Conservation (phyloP, 1,284 basidiomycete species). For the Boletus austroedulis region DNA sequence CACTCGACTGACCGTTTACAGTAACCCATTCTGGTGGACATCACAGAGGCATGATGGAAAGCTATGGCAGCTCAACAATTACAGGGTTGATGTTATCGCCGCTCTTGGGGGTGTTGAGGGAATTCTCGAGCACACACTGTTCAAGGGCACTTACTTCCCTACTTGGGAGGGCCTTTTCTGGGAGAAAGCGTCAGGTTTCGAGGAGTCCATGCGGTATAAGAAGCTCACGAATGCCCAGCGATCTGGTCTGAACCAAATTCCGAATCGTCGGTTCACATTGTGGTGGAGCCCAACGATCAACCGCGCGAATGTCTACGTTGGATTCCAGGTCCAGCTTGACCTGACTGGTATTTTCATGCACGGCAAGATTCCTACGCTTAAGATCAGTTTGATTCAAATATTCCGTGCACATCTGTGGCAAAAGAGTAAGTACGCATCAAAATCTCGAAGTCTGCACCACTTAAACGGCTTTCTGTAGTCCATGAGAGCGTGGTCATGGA, state of each 20-base stretch:
- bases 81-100: constrained; percentile 98
- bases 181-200: constrained; percentile 94
- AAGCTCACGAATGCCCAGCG: constrained; percentile 95
- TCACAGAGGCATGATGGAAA: constrained; percentile 98
- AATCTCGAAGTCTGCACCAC: not conserved
- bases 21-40: constrained; percentile 99
- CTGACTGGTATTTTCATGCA: constrained; percentile 95
- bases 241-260: constrained; percentile 96
- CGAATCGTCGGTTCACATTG: constrained; percentile 99
- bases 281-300: constrained; percentile 99
- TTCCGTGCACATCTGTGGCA: constrained; percentile 99
- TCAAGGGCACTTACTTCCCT: constrained; percentile 96
- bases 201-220: constrained; percentile 97
- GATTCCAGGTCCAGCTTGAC: constrained; percentile 99
- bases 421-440: constrained; percentile 64
- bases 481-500: constrained; percentile 96
- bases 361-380: constrained; percentile 96
- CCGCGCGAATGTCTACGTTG: constrained; percentile 98
- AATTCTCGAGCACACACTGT: constrained; percentile 95
- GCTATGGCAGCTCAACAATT: constrained; percentile 97
- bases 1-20: constrained; percentile 29
- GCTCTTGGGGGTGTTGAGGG: constrained; percentile 97
- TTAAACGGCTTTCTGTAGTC: constrained; percentile 43
- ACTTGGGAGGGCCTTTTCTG: constrained; percentile 94
- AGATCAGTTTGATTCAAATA: constrained; percentile 98